Evolutionary conservation across 768 basidiomycete species (phyloP), one percentile per base, ranked within the genome.

Genomic region (Suillus cothurnatus): DNA sequence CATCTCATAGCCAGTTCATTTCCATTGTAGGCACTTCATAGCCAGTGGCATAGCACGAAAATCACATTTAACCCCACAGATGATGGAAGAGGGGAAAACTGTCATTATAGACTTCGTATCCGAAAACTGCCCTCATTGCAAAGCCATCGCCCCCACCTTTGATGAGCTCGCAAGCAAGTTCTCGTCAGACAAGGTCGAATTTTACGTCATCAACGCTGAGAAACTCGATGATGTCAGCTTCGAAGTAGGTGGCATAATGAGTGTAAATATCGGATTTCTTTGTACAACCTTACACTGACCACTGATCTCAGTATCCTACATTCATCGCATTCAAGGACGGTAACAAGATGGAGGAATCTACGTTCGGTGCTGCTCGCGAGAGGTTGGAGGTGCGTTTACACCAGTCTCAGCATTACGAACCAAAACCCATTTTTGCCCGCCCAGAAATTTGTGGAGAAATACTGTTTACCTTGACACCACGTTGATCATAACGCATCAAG

Each of bases 121-220:
- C 4, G 62, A 62, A 62, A 39, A 41, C 5, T 63, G 47, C 31
- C 34, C 28, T 17, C 62, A 31, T 6, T 64, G 64, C 36, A 63
- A 23, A 32, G 45, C 50, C 5, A 65, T 65, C 45, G 39, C 28
- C 49, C 64, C 64, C 47, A 28, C 36, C 23, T 65, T 65, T 60
- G 45, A 65, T 36, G 34, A 38, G 11, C 61, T 63, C 31, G 59
- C 49, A 53, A 52, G 21, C 32, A 17, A 68, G 34, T 60, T 60
- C 0, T 70, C 72, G 9, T 70, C 67, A 61, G 61, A 71, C 6
- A 74, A 69, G 15, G 69, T 88, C 63, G 78, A 80, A 14, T 92
- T 89, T 78, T 88, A 86, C 82, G 91, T 90, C 73, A 85, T 91
- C 65, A 87, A 93, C 70, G 85, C 89, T 38, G 90, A 92, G 69